Evolutionary conservation across 2,329 filamentous ascomycete genomes (phyloP), one percentile per base, ranked within the genome.

Genomic region (Dryadomyces quercivorus): DNA sequence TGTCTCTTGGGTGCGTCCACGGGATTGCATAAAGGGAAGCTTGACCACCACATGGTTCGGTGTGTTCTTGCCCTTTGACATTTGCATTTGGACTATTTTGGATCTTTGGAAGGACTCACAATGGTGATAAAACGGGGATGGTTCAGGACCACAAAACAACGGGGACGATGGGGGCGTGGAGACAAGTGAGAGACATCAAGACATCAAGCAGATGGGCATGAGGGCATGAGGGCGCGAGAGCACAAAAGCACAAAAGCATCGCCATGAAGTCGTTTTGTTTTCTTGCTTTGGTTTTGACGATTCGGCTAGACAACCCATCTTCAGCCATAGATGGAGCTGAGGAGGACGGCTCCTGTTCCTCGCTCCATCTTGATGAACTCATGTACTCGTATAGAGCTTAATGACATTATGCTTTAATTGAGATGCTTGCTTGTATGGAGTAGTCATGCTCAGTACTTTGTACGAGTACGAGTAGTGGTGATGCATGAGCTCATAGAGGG

Each of bases 301-400:
- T 22, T 21, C 21, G 45, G 51, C 20, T 16, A 49, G 6, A 40
- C 21, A 43, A n/a, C 15, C 40, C 20, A 21, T 22, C 34, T 40
- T 47, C 21, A 44, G 31, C 46, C 36, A 49, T 44, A 44, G 15
- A 53, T 21, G 22, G 13, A 49, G 34, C 31, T 12, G 46, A 40
- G 47, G 40, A 45, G 15, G 40, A 34, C 26, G 26, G 47, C 3
- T 8, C 26, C 26, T 31, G 26, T 8, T 40, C 18, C 18, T 50
- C 43, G 52, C 51, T 54, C 51, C 34, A 40, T 50, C 50, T 47
- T 53, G 50, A 55, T 53, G 52, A 55, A 44, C 36, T 47, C 52
- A 58, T 55, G 49, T 44, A 44, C 8, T 44, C 18, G 53, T 56
- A 54, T 58, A 58, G 57, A 58, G 52, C 31, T 52, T 55, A 54